Evolutionary conservation across 352 stramenopile species (phyloP).

Genomic region (Globisporangium uncinulatum): DNA sequence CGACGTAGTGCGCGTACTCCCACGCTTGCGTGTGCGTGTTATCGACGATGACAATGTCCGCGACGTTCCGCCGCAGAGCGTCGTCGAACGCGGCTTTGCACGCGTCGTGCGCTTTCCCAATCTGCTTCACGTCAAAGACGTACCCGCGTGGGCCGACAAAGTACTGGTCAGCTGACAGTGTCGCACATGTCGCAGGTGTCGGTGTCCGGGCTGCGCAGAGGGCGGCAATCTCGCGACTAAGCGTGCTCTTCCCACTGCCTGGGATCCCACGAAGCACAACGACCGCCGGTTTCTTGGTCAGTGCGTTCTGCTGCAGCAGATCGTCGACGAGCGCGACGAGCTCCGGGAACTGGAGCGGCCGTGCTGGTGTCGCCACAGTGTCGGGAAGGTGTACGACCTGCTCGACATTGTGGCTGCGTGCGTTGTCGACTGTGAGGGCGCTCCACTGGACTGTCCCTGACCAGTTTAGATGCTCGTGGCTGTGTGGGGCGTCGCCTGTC

Average conservation of each 20-base stretch:
- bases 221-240: conserved; percentile 31
- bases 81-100: conserved; percentile 37
- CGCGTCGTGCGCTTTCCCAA: conserved; percentile 38
- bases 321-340: conserved; percentile 29
- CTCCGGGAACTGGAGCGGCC: conserved; percentile 22
- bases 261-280: conserved; percentile 68
- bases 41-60: conserved; percentile 52
- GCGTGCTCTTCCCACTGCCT: conserved; percentile 65
- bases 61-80: conserved; percentile 17
- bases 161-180: conserved; percentile 60
- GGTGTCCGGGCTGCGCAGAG: conserved; percentile 24
- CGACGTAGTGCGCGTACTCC: conserved; percentile 61
- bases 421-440: conserved; percentile 9
- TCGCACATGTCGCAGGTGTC: conserved; percentile 11
- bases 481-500: background rate
- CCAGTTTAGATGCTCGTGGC: conserved; percentile 9
- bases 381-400: too few species aligned
- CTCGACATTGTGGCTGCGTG: background rate
- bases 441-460: conserved; percentile 6
- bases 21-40: conserved; percentile 68
- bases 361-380: background rate
- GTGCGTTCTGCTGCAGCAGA: conserved; percentile 24
- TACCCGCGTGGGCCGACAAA: conserved; percentile 65
- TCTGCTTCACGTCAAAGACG: conserved; percentile 46
- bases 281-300: conserved; percentile 22